Conservation (phyloP, 805 yeast species). For the Kuraishia floccosa region DNA sequence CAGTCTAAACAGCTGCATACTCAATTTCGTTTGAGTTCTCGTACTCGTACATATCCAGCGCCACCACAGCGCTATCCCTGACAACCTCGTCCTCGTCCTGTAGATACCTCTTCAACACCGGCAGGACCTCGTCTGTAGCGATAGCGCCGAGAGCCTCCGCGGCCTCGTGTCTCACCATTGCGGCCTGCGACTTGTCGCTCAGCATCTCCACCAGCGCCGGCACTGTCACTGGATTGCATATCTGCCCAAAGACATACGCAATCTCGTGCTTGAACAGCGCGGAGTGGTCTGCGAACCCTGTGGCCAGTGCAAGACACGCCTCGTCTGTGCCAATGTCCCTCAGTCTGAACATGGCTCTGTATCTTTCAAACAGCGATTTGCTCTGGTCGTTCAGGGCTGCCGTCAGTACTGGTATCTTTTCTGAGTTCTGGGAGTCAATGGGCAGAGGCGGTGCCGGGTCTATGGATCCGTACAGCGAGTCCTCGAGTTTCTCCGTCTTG, state of each 20-base stretch:
- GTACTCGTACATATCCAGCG: constrained; percentile 95
- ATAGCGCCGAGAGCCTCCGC: constrained; percentile 98
- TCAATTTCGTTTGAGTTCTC: constrained; percentile 79
- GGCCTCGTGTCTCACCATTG: constrained; percentile 99
- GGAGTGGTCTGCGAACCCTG: constrained; percentile 82
- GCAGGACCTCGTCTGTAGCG: constrained; percentile 91
- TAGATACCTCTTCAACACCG: constrained; percentile 70
- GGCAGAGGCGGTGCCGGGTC: constrained; percentile 99
- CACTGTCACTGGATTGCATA: constrained; percentile 86
- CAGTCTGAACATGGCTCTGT: constrained; percentile 96
- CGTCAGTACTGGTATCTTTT: constrained; percentile 57
- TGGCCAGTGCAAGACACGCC: constrained; percentile 84
- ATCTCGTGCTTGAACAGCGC: constrained; percentile 96
- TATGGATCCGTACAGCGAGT: constrained; percentile 72
- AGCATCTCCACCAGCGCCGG: constrained; percentile 80
- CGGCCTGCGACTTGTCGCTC: constrained; percentile 71
- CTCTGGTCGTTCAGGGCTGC: constrained; percentile 62
- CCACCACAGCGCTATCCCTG: constrained; percentile 93
- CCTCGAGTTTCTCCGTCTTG: constrained; percentile 59
- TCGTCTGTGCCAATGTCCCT: constrained; percentile 92
- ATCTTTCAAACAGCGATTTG: constrained; percentile 81
- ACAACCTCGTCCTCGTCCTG: constrained; percentile 83
- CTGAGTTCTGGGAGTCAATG: constrained; percentile 27
- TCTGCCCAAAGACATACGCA: constrained; percentile 96
- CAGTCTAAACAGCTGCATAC: constrained; percentile 33